Percentiles rank a stretch among this genome's conserved stretches.
Evolutionary conservation across 2,329 filamentous ascomycete species (phyloP).

Genomic region (Lachnellula occidentalis): DNA sequence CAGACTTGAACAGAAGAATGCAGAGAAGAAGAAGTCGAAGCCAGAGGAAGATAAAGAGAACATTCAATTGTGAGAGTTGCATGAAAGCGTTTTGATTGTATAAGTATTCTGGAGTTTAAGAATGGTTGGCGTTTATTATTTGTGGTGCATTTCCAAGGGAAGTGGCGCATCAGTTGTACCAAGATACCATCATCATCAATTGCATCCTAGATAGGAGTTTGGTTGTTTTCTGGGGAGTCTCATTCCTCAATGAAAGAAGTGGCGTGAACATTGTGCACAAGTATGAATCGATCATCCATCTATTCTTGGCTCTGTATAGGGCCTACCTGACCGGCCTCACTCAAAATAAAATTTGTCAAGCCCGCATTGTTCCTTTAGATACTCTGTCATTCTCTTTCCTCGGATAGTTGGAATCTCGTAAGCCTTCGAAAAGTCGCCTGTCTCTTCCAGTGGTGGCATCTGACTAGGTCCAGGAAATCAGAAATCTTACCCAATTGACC

Average conservation of each 20-base stretch:
- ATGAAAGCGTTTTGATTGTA: neutral
- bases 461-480: neutral
- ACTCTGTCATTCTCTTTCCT: neutral
- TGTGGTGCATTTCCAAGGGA: neutral
- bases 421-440: neutral
- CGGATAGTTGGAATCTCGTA: neutral
- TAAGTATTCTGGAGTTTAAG: neutral
- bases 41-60: slow-evolving; percentile 24
- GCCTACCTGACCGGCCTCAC: too few relatives aligned
- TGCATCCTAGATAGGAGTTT: slow-evolving; percentile 2
- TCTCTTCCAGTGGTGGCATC: neutral
- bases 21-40: slow-evolving; percentile 24
- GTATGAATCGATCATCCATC: too few relatives aligned
- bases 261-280: too few relatives aligned
- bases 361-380: too few relatives aligned
- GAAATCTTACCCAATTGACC: neutral
- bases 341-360: too few relatives aligned
- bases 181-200: slow-evolving; percentile 7
- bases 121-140: neutral
- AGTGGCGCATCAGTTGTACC: neutral
- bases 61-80: slow-evolving; percentile 6
- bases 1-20: slow-evolving; percentile 28
- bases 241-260: neutral
- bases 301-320: too few relatives aligned
- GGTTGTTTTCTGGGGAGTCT: neutral